A percentile compares a stretch with the other conserved stretches of the same genome.
Conservation (phyloP, 306 rosid species). For the Citrullus colocynthis region DNA sequence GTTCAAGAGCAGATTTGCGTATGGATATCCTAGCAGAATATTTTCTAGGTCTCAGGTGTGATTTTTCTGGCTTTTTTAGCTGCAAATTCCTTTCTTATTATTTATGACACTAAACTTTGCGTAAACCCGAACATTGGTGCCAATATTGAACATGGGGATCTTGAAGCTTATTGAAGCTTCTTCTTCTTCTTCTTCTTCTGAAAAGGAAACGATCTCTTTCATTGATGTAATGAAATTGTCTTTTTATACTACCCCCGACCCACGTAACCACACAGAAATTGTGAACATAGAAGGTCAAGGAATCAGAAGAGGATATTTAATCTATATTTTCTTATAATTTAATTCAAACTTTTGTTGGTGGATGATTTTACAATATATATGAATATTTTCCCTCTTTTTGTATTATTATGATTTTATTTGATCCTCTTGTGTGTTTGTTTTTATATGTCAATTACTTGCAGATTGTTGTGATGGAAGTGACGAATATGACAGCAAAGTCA, state of each 20-base stretch:
- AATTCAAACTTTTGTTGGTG: neutral
- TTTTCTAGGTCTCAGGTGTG: neutral
- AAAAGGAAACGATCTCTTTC: too few relatives aligned
- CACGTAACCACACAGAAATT: neutral
- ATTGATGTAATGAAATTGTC: neutral
- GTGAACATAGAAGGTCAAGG: neutral
- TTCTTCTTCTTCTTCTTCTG: too few relatives aligned
- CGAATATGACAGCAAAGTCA: slow-evolving; percentile 59
- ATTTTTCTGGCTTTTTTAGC: neutral
- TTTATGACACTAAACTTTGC: neutral
- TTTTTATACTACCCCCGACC: neutral
- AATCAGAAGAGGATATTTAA: neutral
- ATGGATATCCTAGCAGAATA: neutral
- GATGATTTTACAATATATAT: neutral
- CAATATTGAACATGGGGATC: neutral
- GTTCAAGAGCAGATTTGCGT: neutral
- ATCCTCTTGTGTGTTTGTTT: slow-evolving; percentile 11
- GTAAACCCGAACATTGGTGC: neutral
- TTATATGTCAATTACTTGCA: slow-evolving; percentile 19
- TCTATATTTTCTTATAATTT: neutral
- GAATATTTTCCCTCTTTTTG: neutral
- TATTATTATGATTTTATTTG: neutral
- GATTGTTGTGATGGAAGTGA: slow-evolving; percentile 99
- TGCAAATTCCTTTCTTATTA: neutral
- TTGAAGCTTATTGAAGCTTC: neutral